Percentiles rank a stretch among this genome's conserved stretches.
phyloP scores from a whole-genome alignment of 169 alveolate genomes.

The Eimeria maxima region DNA sequence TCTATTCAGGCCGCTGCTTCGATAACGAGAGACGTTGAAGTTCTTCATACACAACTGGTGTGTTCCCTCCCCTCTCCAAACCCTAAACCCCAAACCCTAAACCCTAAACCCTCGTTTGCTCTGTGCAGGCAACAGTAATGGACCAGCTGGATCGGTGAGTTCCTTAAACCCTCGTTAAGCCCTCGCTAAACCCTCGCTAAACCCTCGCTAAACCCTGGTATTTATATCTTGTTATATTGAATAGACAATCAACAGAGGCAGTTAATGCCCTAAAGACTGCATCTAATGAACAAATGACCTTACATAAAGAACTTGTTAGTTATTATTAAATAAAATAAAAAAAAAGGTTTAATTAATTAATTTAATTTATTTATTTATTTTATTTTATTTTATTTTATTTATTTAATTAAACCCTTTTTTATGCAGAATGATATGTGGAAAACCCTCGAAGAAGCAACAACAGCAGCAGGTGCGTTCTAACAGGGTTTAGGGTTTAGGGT shows the following conservation, averaged over 20 bases:
- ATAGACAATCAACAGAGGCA: constrained; percentile 14
- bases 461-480: constrained; percentile 18
- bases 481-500: not conserved
- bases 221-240: too few relatives aligned
- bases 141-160: constrained; percentile 41
- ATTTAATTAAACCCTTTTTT: too few relatives aligned
- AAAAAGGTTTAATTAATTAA: not conserved
- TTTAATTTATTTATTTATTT: too few relatives aligned
- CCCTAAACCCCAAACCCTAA: not conserved
- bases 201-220: constrained; percentile 1
- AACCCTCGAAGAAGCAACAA: not conserved
- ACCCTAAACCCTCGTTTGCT: not conserved
- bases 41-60: too few relatives aligned
- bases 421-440: constrained; percentile 10
- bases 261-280: constrained; percentile 27
- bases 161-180: not conserved
- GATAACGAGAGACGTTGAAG: too few relatives aligned
- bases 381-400: too few relatives aligned
- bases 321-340: not conserved
- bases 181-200: not conserved
- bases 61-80: too few relatives aligned
- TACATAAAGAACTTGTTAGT: constrained; percentile 3
- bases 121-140: not conserved
- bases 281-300: not conserved
- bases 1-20: too few relatives aligned